phyloP scores from a whole-genome alignment of 495 filamentous ascomycete genomes.

The Trichoderma parareesei region DNA sequence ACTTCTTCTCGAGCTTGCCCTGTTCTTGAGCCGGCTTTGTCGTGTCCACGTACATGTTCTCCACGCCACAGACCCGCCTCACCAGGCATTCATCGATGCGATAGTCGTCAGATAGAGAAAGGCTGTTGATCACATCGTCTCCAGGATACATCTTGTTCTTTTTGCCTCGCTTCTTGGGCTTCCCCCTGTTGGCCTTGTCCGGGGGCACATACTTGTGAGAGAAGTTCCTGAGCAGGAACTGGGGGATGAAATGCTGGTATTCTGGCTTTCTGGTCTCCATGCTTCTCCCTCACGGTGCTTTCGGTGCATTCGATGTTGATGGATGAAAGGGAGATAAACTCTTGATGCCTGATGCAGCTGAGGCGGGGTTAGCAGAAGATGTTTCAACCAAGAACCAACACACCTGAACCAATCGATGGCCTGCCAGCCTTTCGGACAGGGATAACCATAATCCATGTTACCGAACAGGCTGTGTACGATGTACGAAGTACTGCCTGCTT shows the following conservation, averaged over 20 bases:
- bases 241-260: slow-evolving; percentile 44
- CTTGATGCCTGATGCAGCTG: background rate
- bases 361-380: no score
- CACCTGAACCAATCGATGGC: no score
- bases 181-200: background rate
- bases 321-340: background rate
- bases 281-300: background rate
- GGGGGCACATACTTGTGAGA: slow-evolving; percentile 20
- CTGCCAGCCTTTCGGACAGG: no score
- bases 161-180: slow-evolving; percentile 14
- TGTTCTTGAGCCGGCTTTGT: slow-evolving; percentile 18
- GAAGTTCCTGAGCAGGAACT: slow-evolving; percentile 40
- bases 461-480: no score
- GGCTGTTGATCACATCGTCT: slow-evolving; percentile 20
- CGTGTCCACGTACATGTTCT: slow-evolving; percentile 38
- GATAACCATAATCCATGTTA: no score
- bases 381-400: no score
- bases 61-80: slow-evolving; percentile 28
- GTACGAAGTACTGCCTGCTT: no score
- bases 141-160: slow-evolving; percentile 18
- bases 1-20: slow-evolving; percentile 31
- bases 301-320: no score
- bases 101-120: slow-evolving; percentile 20
- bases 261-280: slow-evolving; percentile 13
- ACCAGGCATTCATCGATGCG: slow-evolving; percentile 26